These are phyloP conservation scores for Herpomyces periplanetae DNA, from an alignment of 2,329 filamentous ascomycete genomes.

Conservation along the genomic window DNA sequence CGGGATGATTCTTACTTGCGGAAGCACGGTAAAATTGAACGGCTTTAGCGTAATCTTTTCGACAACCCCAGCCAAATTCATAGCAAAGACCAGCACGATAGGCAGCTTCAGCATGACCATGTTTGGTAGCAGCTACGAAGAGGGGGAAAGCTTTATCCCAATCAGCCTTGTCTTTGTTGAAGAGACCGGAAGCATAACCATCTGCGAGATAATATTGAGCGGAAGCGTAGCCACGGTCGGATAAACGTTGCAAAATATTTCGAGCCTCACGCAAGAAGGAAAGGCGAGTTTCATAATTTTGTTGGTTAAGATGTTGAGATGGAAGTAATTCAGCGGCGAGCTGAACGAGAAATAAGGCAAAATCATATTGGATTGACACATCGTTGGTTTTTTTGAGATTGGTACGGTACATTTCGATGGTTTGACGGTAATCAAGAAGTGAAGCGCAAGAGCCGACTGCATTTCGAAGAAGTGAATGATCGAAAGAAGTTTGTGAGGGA, in stretches of 20 bases:
- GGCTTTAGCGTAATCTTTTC: slow-evolving; percentile 57
- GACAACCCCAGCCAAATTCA: slow-evolving; percentile 87
- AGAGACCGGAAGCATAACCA: slow-evolving; percentile 67
- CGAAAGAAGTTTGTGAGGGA: slow-evolving; percentile 17
- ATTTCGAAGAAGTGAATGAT: slow-evolving; percentile 40
- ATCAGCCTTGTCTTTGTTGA: slow-evolving; percentile 75
- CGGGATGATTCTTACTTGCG: slow-evolving; percentile 71
- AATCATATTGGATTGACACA: slow-evolving; percentile 63
- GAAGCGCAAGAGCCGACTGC: slow-evolving; percentile 64
- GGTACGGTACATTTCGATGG: slow-evolving; percentile 77
- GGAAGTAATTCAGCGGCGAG: slow-evolving; percentile 29
- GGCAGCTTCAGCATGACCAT: slow-evolving; percentile 78
- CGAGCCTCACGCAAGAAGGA: slow-evolving; percentile 62
- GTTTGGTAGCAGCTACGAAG: slow-evolving; percentile 72
- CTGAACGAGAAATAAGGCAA: slow-evolving; percentile 71
- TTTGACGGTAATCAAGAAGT: slow-evolving; percentile 59
- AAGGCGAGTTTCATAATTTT: slow-evolving; percentile 6
- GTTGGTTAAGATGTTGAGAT: slow-evolving; percentile 7
- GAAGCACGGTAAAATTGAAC: slow-evolving; percentile 69
- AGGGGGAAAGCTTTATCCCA: slow-evolving; percentile 66
- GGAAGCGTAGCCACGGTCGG: slow-evolving; percentile 67
- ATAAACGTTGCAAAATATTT: slow-evolving; percentile 45
- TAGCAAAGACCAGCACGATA: slow-evolving; percentile 82
- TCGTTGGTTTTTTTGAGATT: slow-evolving; percentile 95
- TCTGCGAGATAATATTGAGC: slow-evolving; percentile 92